phyloP scores from a whole-genome alignment of 257 asterid genomes.

The Leptodermis oblonga region DNA sequence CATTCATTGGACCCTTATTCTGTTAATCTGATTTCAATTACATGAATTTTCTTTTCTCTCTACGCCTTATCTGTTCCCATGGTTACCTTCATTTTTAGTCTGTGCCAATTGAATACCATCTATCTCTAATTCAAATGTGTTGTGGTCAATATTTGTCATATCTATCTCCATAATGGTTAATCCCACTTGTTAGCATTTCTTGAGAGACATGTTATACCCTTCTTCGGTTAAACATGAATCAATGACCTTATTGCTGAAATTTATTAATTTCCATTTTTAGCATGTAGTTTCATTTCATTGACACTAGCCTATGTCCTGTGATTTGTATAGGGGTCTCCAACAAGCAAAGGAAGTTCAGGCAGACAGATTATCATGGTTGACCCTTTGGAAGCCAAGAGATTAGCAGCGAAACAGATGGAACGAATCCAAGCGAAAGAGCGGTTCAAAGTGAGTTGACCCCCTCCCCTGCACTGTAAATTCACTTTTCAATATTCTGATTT shows the following conservation, averaged over 20 bases:
- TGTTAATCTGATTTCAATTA: not conserved
- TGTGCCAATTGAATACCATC: not conserved
- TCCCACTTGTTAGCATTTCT: not conserved
- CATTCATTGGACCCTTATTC: not conserved
- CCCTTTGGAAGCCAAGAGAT: constrained; percentile 91
- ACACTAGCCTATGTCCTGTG: not conserved
- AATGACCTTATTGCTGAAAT: not conserved
- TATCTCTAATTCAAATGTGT: not conserved
- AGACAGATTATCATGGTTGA: constrained; percentile 87
- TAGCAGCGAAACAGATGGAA: constrained; percentile 93
- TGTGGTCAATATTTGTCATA: not conserved
- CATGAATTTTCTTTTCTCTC: not conserved
- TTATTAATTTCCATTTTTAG: not conserved
- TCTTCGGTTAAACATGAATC: not conserved
- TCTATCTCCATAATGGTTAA: not conserved
- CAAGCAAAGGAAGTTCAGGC: constrained; percentile 22
- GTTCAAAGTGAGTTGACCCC: constrained; percentile 43
- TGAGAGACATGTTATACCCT: not conserved
- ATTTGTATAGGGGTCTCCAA: constrained; percentile 48
- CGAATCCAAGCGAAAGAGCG: constrained; percentile 67
- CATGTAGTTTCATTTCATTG: not conserved
- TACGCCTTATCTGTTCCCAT: not conserved
- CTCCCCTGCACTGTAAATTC: not conserved
- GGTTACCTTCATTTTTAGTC: not conserved
- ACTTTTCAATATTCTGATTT: not conserved